These are phyloP conservation scores for Maudiozyma serrabonitensis DNA, from an alignment of 805 yeast genomes.

Conservation along the genomic window DNA sequence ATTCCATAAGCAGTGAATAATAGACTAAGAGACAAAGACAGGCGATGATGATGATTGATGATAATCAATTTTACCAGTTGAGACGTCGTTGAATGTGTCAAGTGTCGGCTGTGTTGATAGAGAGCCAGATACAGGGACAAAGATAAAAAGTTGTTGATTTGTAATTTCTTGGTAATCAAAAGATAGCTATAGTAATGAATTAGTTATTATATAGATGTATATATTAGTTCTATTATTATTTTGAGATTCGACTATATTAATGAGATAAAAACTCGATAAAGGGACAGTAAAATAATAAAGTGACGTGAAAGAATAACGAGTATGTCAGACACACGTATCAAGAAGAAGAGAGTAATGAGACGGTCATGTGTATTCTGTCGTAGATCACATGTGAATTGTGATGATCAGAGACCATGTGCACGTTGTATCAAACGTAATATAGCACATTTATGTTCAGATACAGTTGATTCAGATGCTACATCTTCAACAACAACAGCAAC, in stretches of 20 bases:
- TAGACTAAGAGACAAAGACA: no score
- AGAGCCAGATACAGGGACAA: background rate
- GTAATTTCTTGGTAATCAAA: background rate
- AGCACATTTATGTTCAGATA: constrained; percentile 73
- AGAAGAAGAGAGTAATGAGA: constrained; percentile 2
- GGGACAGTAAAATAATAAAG: no score
- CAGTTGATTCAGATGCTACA: background rate
- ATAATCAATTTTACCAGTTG: no score
- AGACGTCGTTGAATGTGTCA: background rate
- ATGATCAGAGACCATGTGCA: constrained; percentile 56
- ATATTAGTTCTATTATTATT: no score
- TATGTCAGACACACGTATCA: background rate
- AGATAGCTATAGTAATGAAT: no score
- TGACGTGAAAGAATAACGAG: no score
- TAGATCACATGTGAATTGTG: constrained; percentile 91
- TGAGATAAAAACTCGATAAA: no score
- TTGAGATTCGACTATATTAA: no score
- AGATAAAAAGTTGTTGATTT: no score
- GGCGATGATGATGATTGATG: no score
- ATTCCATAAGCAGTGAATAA: no score
- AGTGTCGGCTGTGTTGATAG: background rate
- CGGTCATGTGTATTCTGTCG: constrained; percentile 84
- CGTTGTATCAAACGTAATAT: constrained; percentile 82
- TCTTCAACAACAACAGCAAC: background rate
- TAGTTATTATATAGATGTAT: no score